Evolutionary conservation across 2,329 filamentous ascomycete species (phyloP).

Genomic region (Huntiella decipiens): DNA sequence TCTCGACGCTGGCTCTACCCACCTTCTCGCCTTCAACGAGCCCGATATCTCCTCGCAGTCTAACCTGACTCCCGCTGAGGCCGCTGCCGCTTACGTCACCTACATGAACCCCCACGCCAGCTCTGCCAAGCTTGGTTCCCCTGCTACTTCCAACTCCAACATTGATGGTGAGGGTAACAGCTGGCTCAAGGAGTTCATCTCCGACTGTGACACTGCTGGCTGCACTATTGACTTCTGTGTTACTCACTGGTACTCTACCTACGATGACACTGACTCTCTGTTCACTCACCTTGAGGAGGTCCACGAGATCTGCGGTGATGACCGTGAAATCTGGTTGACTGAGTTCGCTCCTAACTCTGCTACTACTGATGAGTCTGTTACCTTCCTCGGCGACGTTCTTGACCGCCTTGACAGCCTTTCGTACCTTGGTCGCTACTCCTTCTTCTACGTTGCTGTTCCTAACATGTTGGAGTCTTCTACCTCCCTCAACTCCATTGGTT

Average conservation of each 20-base stretch:
- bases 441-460: constrained; percentile 29
- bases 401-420: constrained; percentile 28
- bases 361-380: constrained; percentile 22
- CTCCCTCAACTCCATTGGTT: constrained; percentile 27
- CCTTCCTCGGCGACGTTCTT: constrained; percentile 32
- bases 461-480: constrained; percentile 23
- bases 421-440: constrained; percentile 37
- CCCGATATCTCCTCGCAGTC: constrained; percentile 42
- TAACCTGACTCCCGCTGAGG: constrained; percentile 32
- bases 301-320: constrained; percentile 23
- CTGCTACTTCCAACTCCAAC: constrained; percentile 43
- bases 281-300: constrained; percentile 33
- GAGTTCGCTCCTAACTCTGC: constrained; percentile 38
- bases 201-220: constrained; percentile 25
- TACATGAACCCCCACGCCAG: constrained; percentile 36
- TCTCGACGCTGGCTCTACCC: constrained; percentile 33
- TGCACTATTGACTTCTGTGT: constrained; percentile 42
- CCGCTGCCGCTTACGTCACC: constrained; percentile 33
- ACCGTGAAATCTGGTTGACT: constrained; percentile 40
- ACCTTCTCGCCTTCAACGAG: constrained; percentile 54
- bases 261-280: constrained; percentile 29
- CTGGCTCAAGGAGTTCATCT: constrained; percentile 36
- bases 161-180: constrained; percentile 29
- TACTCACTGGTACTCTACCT: constrained; percentile 44
- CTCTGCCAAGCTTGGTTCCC: constrained; percentile 35